Conservation (phyloP, 768 basidiomycete species). For the Chlorophyllum brunneum region DNA sequence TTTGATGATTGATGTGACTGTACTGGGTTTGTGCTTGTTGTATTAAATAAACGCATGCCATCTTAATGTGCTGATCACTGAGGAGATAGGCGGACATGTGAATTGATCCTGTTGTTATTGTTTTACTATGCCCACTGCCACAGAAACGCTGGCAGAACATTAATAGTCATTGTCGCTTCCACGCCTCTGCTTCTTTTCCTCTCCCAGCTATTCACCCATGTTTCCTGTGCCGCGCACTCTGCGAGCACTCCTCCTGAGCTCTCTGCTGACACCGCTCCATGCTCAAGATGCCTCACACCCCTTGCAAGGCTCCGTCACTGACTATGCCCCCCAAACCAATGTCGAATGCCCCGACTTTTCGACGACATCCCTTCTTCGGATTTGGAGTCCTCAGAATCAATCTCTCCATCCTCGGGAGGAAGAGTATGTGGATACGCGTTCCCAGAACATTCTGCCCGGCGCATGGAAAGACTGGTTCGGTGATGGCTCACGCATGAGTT, state of each 20-base stretch:
- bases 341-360: constrained; percentile 50
- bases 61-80: no score
- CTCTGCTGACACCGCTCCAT: neutral
- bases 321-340: constrained; percentile 51
- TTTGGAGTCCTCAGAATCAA: constrained; percentile 48
- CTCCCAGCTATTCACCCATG: neutral
- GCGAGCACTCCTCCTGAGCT: neutral
- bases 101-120: no score
- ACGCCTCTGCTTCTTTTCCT: neutral
- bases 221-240: neutral
- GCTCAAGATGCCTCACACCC: neutral
- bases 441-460: constrained; percentile 33
- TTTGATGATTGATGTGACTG: constrained; percentile 37
- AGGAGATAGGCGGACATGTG: no score
- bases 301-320: constrained; percentile 24
- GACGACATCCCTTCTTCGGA: constrained; percentile 44
- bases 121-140: no score
- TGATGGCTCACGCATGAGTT: constrained; percentile 48
- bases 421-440: constrained; percentile 42
- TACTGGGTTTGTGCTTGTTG: neutral
- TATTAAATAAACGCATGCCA: constrained; percentile 3
- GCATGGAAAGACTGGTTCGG: constrained; percentile 63
- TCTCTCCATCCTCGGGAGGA: constrained; percentile 45
- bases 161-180: neutral
- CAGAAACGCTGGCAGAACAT: no score